These are phyloP conservation scores for Aspergillus thermomutatus DNA, from an alignment of 2,329 filamentous ascomycete species.

Conservation along the genomic window DNA sequence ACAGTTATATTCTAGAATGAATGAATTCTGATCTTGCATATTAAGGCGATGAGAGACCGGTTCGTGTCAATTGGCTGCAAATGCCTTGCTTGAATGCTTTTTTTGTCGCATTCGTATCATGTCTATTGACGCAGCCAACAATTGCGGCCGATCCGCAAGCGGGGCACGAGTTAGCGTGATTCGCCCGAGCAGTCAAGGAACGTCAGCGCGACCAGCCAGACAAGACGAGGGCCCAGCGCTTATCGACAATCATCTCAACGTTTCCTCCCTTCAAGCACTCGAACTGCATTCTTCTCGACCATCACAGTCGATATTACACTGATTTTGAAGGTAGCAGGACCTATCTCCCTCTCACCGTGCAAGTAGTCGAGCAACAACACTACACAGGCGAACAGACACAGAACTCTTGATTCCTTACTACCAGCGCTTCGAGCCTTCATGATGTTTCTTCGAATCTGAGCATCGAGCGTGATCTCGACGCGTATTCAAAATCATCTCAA, in stretches of 20 bases:
- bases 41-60: neutral
- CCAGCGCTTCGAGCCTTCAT: neutral
- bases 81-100: neutral
- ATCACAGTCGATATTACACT: neutral
- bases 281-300: neutral
- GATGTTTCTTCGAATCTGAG: slow-evolving; percentile 2
- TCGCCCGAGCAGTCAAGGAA: neutral
- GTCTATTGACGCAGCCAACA: neutral
- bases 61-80: too few relatives aligned
- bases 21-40: neutral
- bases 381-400: neutral
- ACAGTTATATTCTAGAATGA: neutral
- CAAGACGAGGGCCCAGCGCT: neutral
- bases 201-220: neutral
- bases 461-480: slow-evolving; percentile 2
- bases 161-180: neutral
- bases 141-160: neutral
- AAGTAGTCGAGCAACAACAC: neutral
- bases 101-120: neutral
- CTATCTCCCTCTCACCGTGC: neutral
- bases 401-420: neutral
- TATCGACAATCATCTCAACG: neutral
- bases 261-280: neutral
- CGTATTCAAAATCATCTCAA: slow-evolving; percentile 3
- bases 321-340: neutral